A percentile compares a stretch with the other conserved stretches of the same genome.
These are phyloP conservation scores for Gastrodia elata DNA, from an alignment of 106 monocot species.

Conservation along the genomic window DNA sequence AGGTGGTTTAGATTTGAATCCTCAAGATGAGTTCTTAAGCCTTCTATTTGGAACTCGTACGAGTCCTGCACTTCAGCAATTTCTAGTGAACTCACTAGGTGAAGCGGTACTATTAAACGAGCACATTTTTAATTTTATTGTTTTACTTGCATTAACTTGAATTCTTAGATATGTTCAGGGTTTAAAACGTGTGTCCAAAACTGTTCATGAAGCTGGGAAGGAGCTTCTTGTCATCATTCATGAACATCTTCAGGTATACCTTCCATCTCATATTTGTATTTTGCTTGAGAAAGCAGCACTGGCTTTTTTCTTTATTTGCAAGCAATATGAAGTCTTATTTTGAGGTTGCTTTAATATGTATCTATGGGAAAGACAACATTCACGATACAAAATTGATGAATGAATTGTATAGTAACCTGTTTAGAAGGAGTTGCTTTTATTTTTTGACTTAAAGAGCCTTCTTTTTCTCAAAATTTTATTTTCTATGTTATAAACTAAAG, in stretches of 20 bases:
- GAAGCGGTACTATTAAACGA: conserved; percentile 56
- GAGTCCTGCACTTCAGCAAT: conserved; percentile 93
- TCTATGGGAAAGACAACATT: background rate
- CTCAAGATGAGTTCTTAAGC: conserved; percentile 85
- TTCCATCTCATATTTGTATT: background rate
- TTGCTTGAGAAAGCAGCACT: background rate
- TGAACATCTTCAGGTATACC: conserved; percentile 73
- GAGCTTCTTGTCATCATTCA: conserved; percentile 63
- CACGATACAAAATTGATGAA: too few relatives aligned
- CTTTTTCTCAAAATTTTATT: too few relatives aligned
- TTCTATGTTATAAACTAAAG: too few relatives aligned
- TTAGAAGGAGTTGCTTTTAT: too few relatives aligned
- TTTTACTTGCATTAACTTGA: conserved; percentile 1
- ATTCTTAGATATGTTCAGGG: conserved; percentile 28
- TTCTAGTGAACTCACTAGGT: conserved; percentile 84
- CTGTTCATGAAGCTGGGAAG: conserved; percentile 63
- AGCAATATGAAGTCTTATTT: background rate
- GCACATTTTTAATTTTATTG: background rate
- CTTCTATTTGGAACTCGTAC: conserved; percentile 73
- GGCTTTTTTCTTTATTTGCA: background rate
- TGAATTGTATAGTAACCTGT: too few relatives aligned
- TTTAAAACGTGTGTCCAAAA: conserved; percentile 68
- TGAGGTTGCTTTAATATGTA: background rate
- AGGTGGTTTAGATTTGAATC: conserved; percentile 71
- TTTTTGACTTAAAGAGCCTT: too few relatives aligned